A percentile compares a stretch with the other conserved stretches of the same genome.
phyloP scores from a whole-genome alignment of 768 basidiomycete species.

The Omphalotus guepiniiformis region DNA sequence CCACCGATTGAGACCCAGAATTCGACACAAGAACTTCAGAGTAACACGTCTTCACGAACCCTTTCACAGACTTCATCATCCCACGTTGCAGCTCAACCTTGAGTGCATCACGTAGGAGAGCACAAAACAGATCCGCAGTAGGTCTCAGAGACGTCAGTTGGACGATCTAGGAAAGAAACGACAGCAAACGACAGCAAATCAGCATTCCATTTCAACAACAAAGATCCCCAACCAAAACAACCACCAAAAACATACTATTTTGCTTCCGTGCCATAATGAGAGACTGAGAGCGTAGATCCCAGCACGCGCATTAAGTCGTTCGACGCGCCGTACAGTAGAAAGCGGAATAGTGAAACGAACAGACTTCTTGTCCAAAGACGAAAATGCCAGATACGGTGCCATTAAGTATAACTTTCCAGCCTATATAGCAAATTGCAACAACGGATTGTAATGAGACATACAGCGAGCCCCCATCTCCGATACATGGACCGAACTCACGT shows the following conservation, averaged over 20 bases:
- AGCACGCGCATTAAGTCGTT: constrained; percentile 87
- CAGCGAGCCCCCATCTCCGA: neutral
- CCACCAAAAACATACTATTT: constrained; percentile 61
- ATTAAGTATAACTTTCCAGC: constrained; percentile 88
- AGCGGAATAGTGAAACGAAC: constrained; percentile 90
- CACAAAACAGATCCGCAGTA: constrained; percentile 91
- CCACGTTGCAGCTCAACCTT: constrained; percentile 87
- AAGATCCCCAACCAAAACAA: too few relatives aligned
- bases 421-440: constrained; percentile 33
- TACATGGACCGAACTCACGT: constrained; percentile 82
- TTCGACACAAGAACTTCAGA: constrained; percentile 81
- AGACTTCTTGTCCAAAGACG: constrained; percentile 88
- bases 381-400: constrained; percentile 86
- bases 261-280: constrained; percentile 90
- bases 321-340: constrained; percentile 89
- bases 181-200: too few relatives aligned
- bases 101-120: constrained; percentile 81
- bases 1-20: constrained; percentile 52
- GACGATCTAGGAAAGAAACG: constrained; percentile 51
- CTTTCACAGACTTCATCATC: constrained; percentile 90
- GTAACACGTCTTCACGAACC: constrained; percentile 89
- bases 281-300: constrained; percentile 96
- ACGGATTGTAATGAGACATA: neutral
- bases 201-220: too few relatives aligned
- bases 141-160: constrained; percentile 92